A percentile compares a stretch with the other conserved stretches of the same genome.
These are phyloP conservation scores for Seminavis robusta DNA, from an alignment of 108 stramenopile species.

Conservation along the genomic window DNA sequence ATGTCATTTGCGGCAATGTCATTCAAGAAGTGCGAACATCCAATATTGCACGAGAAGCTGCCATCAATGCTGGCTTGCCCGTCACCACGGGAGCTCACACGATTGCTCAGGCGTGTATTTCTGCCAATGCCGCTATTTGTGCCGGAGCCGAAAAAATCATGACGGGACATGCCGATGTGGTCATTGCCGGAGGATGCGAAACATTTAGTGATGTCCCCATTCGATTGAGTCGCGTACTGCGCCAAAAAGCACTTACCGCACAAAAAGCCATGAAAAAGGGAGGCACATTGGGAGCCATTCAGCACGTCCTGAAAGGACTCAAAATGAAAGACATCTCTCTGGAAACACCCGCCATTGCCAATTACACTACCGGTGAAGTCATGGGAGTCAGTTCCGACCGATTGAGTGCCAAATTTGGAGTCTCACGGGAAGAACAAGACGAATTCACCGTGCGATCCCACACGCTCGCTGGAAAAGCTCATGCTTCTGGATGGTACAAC, in stretches of 20 bases:
- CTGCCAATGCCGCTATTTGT: slow-evolving; percentile 92
- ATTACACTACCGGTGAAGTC: slow-evolving; percentile 99
- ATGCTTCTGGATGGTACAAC: slow-evolving; percentile 89
- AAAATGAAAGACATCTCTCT: slow-evolving; percentile 85
- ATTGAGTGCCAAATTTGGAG: slow-evolving; percentile 92
- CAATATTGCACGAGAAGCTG: slow-evolving; percentile 95
- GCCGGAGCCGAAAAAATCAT: slow-evolving; percentile 92
- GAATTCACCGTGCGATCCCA: slow-evolving; percentile 93
- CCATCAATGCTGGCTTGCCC: slow-evolving; percentile 96
- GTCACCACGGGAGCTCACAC: slow-evolving; percentile 90
- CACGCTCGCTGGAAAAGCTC: slow-evolving; percentile 85
- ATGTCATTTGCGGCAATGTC: slow-evolving; percentile 92
- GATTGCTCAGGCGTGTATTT: slow-evolving; percentile 96
- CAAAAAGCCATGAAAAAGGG: slow-evolving; percentile 97
- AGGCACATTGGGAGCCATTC: slow-evolving; percentile 63
- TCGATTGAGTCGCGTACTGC: slow-evolving; percentile 79
- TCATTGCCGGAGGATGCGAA: slow-evolving; percentile 94
- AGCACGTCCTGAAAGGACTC: slow-evolving; percentile 88
- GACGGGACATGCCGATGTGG: slow-evolving; percentile 87
- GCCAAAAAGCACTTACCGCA: slow-evolving; percentile 90
- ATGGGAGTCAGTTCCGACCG: slow-evolving; percentile 97
- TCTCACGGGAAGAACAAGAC: slow-evolving; percentile 93
- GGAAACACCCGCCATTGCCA: slow-evolving; percentile 98
- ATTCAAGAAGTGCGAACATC: slow-evolving; percentile 91
- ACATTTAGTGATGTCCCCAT: slow-evolving; percentile 97